Percentiles rank a stretch among this genome's conserved stretches.
phyloP scores from a whole-genome alignment of 73 alveolate genomes.

The Blepharisma stoltei region DNA sequence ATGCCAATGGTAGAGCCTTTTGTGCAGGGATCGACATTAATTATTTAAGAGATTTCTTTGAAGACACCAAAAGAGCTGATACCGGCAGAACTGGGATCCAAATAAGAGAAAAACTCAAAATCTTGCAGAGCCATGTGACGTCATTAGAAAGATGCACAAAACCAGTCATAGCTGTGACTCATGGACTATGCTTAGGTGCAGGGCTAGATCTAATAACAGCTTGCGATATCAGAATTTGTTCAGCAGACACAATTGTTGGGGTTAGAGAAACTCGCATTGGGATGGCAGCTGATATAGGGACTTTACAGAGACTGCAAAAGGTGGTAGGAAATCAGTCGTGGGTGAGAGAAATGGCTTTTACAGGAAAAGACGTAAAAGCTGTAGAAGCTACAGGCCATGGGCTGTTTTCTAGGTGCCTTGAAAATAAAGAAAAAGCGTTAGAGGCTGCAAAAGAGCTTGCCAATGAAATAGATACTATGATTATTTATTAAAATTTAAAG shows the following conservation, averaged over 20 bases:
- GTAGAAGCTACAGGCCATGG: no score
- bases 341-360: no score
- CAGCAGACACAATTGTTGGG: slow-evolving; percentile 67
- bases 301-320: no score
- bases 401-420: no score
- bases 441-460: no score
- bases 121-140: not conserved
- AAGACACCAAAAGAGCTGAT: slow-evolving; percentile 1
- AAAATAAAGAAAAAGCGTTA: no score
- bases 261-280: slow-evolving; percentile 78
- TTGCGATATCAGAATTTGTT: slow-evolving; percentile 67
- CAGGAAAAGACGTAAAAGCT: no score
- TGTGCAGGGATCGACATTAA: slow-evolving; percentile 68
- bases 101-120: not conserved
- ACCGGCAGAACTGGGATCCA: not conserved
- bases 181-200: slow-evolving; percentile 75
- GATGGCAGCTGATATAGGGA: slow-evolving; percentile 57
- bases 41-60: not conserved
- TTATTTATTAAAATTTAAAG: no score
- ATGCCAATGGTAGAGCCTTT: slow-evolving; percentile 63
- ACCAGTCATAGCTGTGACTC: slow-evolving; percentile 73
- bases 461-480: no score
- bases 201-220: slow-evolving; percentile 71
- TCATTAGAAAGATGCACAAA: slow-evolving; percentile 6
- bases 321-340: no score